Evolutionary conservation across 495 filamentous ascomycete genomes (phyloP).

Genomic region (Jackrogersella minutella): DNA sequence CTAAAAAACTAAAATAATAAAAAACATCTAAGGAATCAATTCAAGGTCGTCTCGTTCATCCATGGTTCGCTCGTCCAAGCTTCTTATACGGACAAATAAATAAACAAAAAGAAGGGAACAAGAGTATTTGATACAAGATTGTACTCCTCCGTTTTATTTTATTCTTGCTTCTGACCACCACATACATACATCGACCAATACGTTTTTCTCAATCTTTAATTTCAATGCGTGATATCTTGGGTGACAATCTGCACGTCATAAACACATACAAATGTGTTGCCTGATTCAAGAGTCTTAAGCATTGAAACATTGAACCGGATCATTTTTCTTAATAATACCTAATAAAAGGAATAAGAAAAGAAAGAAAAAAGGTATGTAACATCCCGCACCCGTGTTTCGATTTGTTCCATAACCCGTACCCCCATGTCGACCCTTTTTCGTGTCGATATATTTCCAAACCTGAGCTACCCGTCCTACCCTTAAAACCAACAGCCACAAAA

Average conservation of each 20-base stretch:
- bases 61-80: too few species aligned
- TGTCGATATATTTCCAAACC: too few species aligned
- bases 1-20: too few species aligned
- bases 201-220: slow-evolving; percentile 8
- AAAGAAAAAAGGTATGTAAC: slow-evolving; percentile 27
- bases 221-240: slow-evolving; percentile 29
- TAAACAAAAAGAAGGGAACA: too few species aligned
- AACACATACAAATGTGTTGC: slow-evolving; percentile 28
- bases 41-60: too few species aligned
- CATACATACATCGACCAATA: neutral
- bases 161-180: neutral
- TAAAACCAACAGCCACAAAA: neutral
- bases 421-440: too few species aligned
- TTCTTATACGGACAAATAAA: too few species aligned
- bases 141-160: neutral
- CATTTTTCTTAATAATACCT: too few species aligned
- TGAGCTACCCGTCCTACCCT: too few species aligned
- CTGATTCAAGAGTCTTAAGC: slow-evolving; percentile 19
- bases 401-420: too few species aligned
- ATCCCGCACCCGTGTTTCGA: slow-evolving; percentile 26
- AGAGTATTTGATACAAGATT: too few species aligned
- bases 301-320: neutral
- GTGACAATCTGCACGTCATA: slow-evolving; percentile 44
- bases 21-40: too few species aligned
- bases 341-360: neutral